Conservation (phyloP, 2,329 filamentous ascomycete genomes). For the Pseudopyricularia javanii region DNA sequence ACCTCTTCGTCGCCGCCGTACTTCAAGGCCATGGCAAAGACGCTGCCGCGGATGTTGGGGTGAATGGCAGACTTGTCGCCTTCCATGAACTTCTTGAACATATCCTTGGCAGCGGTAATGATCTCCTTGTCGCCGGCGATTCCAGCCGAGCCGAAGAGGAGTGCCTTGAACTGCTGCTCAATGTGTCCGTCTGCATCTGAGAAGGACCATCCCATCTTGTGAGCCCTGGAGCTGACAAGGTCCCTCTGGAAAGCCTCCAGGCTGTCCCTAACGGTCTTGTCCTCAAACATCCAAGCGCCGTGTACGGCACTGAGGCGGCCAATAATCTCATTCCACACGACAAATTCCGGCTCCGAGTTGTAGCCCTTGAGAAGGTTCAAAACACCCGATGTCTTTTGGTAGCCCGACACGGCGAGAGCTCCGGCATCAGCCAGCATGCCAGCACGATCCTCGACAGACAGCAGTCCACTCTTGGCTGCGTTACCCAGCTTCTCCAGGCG, state of each 20-base stretch:
- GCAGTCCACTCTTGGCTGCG: slow-evolving; percentile 66
- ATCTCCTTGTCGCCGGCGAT: slow-evolving; percentile 68
- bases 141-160: slow-evolving; percentile 79
- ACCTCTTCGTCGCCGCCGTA: slow-evolving; percentile 77
- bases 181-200: slow-evolving; percentile 76
- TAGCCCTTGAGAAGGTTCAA: slow-evolving; percentile 79
- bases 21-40: slow-evolving; percentile 74
- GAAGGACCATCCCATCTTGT: slow-evolving; percentile 82
- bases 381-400: slow-evolving; percentile 85
- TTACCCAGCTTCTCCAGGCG: slow-evolving; percentile 78
- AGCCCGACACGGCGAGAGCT: slow-evolving; percentile 77
- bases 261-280: slow-evolving; percentile 57
- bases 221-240: slow-evolving; percentile 66
- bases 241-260: slow-evolving; percentile 75
- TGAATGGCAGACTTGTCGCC: slow-evolving; percentile 77
- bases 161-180: slow-evolving; percentile 84
- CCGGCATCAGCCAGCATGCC: slow-evolving; percentile 93
- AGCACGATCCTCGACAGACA: slow-evolving; percentile 81
- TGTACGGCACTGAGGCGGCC: slow-evolving; percentile 68
- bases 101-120: slow-evolving; percentile 70
- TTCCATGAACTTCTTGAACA: slow-evolving; percentile 74
- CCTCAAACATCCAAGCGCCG: slow-evolving; percentile 80
- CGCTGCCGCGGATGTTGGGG: slow-evolving; percentile 78
- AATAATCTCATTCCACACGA: slow-evolving; percentile 91
- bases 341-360: slow-evolving; percentile 72